Evolutionary conservation across 1,284 basidiomycete species (phyloP).

Genomic region (Heterobasidion annosum): DNA sequence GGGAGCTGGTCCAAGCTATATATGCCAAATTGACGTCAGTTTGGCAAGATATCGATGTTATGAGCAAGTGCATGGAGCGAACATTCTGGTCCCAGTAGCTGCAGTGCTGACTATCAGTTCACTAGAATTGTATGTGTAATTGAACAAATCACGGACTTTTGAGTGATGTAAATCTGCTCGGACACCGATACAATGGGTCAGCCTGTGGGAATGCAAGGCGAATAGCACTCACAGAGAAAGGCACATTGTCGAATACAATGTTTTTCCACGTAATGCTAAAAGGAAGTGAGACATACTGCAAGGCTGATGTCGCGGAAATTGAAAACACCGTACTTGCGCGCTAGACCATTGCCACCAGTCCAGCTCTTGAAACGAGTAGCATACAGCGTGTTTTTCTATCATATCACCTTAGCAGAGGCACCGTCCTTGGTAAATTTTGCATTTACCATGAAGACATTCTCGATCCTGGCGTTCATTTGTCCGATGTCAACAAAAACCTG

Average conservation of each 20-base stretch:
- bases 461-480: conserved; percentile 28
- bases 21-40: not conserved
- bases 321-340: conserved; percentile 34
- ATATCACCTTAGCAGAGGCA: not conserved
- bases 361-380: conserved; percentile 63
- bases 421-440: not conserved
- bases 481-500: not conserved
- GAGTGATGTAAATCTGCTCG: conserved; percentile 48
- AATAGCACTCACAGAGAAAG: conserved; percentile 37
- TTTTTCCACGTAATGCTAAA: conserved; percentile 49
- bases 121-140: not conserved
- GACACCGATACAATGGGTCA: not conserved
- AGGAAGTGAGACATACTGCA: not conserved
- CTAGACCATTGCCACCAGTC: conserved; percentile 52
- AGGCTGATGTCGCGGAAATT: not conserved
- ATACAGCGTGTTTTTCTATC: conserved; percentile 41
- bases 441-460: conserved; percentile 43
- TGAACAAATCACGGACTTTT: conserved; percentile 33
- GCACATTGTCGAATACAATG: conserved; percentile 42
- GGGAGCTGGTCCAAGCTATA: conserved; percentile 34
- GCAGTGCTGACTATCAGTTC: not conserved
- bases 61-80: not conserved
- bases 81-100: conserved; percentile 53
- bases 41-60: not conserved
- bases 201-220: not conserved